These are phyloP conservation scores for Entomophthora muscae DNA, from an alignment of 371 early-diverging fungal species.

Conservation along the genomic window DNA sequence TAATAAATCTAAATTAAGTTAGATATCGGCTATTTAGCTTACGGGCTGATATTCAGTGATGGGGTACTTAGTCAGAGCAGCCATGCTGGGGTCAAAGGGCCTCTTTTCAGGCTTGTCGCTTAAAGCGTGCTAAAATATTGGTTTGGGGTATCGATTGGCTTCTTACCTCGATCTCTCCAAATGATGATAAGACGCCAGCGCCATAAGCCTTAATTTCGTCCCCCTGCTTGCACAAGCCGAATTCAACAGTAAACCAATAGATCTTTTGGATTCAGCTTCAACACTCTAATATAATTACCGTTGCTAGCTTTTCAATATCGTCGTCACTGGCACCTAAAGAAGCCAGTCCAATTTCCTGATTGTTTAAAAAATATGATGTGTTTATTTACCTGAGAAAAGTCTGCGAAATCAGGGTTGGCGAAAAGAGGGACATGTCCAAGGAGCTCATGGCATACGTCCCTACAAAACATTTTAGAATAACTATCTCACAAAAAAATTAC, in stretches of 20 bases:
- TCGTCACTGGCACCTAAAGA: slow-evolving; percentile 86
- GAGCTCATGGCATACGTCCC: slow-evolving; percentile 10
- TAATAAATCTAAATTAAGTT: slow-evolving; percentile 38
- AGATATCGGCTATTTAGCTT: background rate
- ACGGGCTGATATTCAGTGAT: slow-evolving; percentile 89
- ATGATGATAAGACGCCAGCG: slow-evolving; percentile 87
- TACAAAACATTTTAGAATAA: background rate
- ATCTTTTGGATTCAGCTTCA: too few relatives aligned
- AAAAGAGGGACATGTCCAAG: slow-evolving; percentile 45
- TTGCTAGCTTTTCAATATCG: slow-evolving; percentile 75
- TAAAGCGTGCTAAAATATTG: slow-evolving; percentile 32
- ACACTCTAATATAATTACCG: too few relatives aligned
- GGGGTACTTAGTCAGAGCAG: slow-evolving; percentile 70
- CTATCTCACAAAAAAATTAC: slow-evolving; percentile 6
- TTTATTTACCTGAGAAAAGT: slow-evolving; percentile 50
- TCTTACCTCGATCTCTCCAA: slow-evolving; percentile 70
- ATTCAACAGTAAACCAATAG: slow-evolving; percentile 91
- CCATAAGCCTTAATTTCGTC: slow-evolving; percentile 76
- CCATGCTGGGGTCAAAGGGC: slow-evolving; percentile 71
- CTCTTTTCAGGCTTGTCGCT: slow-evolving; percentile 59
- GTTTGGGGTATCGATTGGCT: background rate
- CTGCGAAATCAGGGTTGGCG: slow-evolving; percentile 92
- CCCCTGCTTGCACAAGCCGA: slow-evolving; percentile 79
- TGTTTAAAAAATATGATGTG: too few relatives aligned
- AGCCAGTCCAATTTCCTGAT: slow-evolving; percentile 80